These are phyloP conservation scores for Raffaelea deltoideospora DNA, from an alignment of 2,329 filamentous ascomycete genomes.

Conservation along the genomic window DNA sequence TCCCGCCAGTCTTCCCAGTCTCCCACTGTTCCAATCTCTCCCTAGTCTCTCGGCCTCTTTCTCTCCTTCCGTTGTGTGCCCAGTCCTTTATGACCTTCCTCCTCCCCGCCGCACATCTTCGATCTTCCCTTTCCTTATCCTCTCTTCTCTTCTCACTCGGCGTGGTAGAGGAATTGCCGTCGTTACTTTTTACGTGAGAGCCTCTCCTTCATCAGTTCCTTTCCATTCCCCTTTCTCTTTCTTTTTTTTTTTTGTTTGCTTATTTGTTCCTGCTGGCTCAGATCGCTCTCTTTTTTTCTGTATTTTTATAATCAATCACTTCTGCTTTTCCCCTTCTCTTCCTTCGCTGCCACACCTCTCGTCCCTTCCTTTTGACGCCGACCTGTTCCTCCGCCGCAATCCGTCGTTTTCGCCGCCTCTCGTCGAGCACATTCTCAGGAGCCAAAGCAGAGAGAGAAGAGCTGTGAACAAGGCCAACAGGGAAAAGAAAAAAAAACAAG, in stretches of 20 bases:
- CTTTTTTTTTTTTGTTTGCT: slow-evolving; percentile 22
- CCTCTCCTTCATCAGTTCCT: slow-evolving; percentile 22
- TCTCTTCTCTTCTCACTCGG: slow-evolving; percentile 20
- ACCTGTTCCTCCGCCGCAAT: neutral
- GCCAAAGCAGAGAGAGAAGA: no score
- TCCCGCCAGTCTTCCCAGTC: neutral
- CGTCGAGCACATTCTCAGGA: no score
- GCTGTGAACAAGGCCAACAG: no score
- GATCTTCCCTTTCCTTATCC: slow-evolving; percentile 13
- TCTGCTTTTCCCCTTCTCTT: neutral
- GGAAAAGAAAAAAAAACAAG: no score
- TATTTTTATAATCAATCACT: neutral
- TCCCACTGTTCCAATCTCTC: no score
- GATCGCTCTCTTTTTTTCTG: slow-evolving; percentile 24
- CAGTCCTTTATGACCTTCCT: slow-evolving; percentile 24
- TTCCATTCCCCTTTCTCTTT: slow-evolving; percentile 15
- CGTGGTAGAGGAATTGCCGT: slow-evolving; percentile 29
- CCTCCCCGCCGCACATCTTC: slow-evolving; percentile 12
- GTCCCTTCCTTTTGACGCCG: slow-evolving; percentile 1
- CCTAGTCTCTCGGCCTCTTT: neutral
- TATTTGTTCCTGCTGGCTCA: slow-evolving; percentile 42
- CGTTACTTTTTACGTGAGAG: slow-evolving; percentile 17
- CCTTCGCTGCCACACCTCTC: neutral
- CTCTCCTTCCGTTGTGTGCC: slow-evolving; percentile 1
- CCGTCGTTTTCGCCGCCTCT: no score